phyloP scores from a whole-genome alignment of 305 asterid species.

The Salvia sclarea region DNA sequence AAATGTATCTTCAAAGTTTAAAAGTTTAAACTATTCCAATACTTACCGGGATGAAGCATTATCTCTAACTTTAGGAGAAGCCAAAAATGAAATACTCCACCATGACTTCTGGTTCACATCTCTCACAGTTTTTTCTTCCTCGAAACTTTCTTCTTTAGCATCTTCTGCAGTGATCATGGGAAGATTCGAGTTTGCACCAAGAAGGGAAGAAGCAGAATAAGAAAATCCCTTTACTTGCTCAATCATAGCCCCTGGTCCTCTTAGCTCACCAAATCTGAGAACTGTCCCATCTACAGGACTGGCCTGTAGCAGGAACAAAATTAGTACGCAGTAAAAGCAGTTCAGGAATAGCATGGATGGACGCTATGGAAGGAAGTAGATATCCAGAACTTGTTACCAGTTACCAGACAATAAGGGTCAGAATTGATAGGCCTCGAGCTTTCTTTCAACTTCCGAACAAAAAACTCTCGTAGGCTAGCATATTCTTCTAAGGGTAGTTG shows the following conservation, averaged over 20 bases:
- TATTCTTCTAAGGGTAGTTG: slow-evolving; percentile 88
- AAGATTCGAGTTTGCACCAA: slow-evolving; percentile 71
- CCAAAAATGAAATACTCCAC: slow-evolving; percentile 85
- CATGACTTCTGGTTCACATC: slow-evolving; percentile 61
- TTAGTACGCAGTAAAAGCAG: slow-evolving; percentile 21
- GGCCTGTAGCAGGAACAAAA: slow-evolving; percentile 46
- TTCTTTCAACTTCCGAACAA: slow-evolving; percentile 77
- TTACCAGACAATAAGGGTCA: slow-evolving; percentile 87
- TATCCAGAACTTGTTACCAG: slow-evolving; percentile 64
- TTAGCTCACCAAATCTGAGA: slow-evolving; percentile 80
- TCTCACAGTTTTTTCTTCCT: slow-evolving; percentile 37
- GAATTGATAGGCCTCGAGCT: slow-evolving; percentile 77
- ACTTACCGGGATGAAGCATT: slow-evolving; percentile 57
- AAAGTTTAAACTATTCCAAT: slow-evolving; percentile 25
- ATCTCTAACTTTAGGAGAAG: slow-evolving; percentile 88
- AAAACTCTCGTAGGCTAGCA: slow-evolving; percentile 70
- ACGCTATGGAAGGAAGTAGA: slow-evolving; percentile 24
- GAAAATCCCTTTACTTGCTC: slow-evolving; percentile 97
- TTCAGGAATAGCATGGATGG: slow-evolving; percentile 23
- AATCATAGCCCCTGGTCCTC: slow-evolving; percentile 82
- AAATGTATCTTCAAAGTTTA: no score
- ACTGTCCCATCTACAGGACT: slow-evolving; percentile 97
- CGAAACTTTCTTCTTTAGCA: slow-evolving; percentile 42
- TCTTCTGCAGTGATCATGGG: slow-evolving; percentile 55
- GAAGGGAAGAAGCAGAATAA: slow-evolving; percentile 79